Conservation (phyloP, 2,329 filamentous ascomycete species). For the Pestalotiopsis sp. region DNA sequence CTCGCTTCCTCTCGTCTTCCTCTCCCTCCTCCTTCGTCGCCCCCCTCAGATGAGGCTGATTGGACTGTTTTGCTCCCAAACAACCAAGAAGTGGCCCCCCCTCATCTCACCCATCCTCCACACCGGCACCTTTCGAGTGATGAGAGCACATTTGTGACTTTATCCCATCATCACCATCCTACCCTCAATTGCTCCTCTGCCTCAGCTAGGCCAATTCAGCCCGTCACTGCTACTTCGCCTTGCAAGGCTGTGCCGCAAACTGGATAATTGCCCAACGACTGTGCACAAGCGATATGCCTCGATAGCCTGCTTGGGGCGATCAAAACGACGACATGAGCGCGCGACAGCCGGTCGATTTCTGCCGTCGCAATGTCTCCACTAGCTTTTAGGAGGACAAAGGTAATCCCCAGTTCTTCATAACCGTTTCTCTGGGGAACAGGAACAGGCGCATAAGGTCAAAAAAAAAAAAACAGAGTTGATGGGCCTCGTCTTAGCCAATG, state of each 20-base stretch:
- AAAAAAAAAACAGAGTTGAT: background rate
- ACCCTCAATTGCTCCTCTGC: background rate
- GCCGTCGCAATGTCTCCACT: conserved; percentile 8
- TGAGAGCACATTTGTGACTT: conserved; percentile 3
- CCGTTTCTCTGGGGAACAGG: background rate
- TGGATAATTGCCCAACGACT: background rate
- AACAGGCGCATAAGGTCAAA: background rate
- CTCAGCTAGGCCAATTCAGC: background rate
- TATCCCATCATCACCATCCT: background rate
- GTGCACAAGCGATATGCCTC: background rate
- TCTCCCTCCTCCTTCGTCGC: background rate
- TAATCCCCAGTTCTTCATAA: conserved; percentile 1
- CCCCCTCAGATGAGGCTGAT: background rate
- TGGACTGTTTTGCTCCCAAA: background rate
- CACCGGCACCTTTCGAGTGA: background rate
- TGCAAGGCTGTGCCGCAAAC: conserved; percentile 2
- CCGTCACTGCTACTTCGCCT: background rate
- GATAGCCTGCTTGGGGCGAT: background rate
- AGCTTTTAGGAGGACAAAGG: background rate
- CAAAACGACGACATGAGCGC: background rate
- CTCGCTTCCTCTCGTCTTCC: background rate
- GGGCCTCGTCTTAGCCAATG: conserved; percentile 1
- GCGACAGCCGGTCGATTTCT: background rate
- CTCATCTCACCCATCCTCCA: background rate
- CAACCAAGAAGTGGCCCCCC: background rate